Evolutionary conservation across 1,284 basidiomycete genomes (phyloP), one percentile per base, ranked within the genome.

Genomic region (Papiliotrema laurentii): DNA sequence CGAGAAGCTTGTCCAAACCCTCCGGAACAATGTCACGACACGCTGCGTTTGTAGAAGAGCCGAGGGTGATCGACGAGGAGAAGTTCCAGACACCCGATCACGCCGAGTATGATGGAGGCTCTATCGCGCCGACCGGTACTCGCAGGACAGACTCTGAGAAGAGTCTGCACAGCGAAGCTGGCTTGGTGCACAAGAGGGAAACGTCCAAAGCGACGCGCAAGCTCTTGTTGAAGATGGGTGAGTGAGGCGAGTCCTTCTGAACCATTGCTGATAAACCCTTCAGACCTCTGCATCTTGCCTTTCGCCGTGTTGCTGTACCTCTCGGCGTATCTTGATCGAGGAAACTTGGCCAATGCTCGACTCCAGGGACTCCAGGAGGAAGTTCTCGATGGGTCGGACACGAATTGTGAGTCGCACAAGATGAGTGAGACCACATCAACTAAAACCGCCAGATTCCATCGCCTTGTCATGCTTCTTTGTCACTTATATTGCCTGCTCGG

Each of bases 291-390:
- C 26, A 75, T 76, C 49, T 45, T 77, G 6, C 75, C 75, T 0
- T 67, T 76, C 45, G 73, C 75, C 5, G 64, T 71, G 0, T 51
- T 75, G 6, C 62, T 77, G 16, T 77, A 77, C 55, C 60, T 77
- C 22, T 60, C 61, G 4, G 75, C 75, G 5, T 77, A 76, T 54
- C 68, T 76, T 28, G 75, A 75, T 45, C 58, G 74, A 39, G 72
- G 70, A 14, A 69, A 71, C 51, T 36, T 70, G 64, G 68, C 53
- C 6, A 75, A 75, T 43, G 73, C 73, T 2, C 53, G 62, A 21
- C 51, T 75, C 1, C 64, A 69, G 43, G 69, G 72, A n/a, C 62
- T 76, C 2, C 48, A 74, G 35, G 53, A 59, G 36, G 40, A 49
- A 1, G 65, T 73, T 0, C 66, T 77, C 21, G 50, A 61, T 13